Base-by-base conservation (phyloP, 176 grass and related monocot genomes). In the Oryza nivara region DNA sequence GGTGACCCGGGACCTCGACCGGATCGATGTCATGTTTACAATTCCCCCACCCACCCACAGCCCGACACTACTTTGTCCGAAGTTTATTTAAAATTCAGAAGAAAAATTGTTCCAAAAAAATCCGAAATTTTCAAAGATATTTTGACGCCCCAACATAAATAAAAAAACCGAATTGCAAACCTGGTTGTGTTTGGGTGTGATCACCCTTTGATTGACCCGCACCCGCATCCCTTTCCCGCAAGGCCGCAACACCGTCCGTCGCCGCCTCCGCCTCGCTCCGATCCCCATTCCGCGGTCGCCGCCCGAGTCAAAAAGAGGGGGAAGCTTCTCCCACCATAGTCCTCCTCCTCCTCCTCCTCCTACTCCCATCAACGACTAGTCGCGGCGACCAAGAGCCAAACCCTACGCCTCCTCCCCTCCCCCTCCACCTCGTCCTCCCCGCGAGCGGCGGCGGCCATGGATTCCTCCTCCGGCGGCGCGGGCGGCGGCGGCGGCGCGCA, bases 261-360 rank as follows among this genome's bases (percentile, higher is more conserved):
- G 11, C 74, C 74, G 48, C 14, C 72, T n/a, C 74, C 75, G 48
- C 10, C 72, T 15, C 19, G 68, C 79, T 72, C 43, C 51, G 72
- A 82, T 36, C 65, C 86, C 30, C 35, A 51, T 70, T 68, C 74
- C 74, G 19, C 74, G 30, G 84, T 79, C 84, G 79, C 84, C 84
- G 74, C 84, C 48, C 74, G 17, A 87, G 89, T 90, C 84, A 87
- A 90, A 87, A 87, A 80, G 85, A 45, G 70, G 85, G 82, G 85
- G 82, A 84, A 84, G 85, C 81, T 76, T 91, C 85, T 84, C 16
- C 77, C 76, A 80, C 89, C 75, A 16, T 63, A 83, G 83, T 72
- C 79, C 47, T 58, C 11, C 6, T 35, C 34, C 34, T 12, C 5
- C 17, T 12, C 14, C 73, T 1, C 34, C 34, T 12, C 5, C 17